These are phyloP conservation scores for Coniochaeta hoffmannii DNA, from an alignment of 2,329 filamentous ascomycete genomes.

Conservation along the genomic window DNA sequence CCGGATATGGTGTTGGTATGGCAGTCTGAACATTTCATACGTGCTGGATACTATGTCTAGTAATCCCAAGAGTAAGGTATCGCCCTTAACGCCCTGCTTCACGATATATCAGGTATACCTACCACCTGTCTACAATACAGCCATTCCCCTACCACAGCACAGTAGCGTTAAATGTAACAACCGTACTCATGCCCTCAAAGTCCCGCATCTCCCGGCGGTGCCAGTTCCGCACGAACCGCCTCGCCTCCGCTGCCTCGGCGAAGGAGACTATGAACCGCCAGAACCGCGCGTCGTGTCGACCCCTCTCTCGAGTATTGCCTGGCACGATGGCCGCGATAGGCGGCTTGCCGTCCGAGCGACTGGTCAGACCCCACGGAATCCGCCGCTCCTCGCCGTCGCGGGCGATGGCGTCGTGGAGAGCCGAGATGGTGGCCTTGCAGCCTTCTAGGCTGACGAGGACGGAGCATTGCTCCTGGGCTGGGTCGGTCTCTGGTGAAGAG, in stretches of 20 bases:
- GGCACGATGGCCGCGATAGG: slow-evolving; percentile 1
- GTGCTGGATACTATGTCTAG: too few relatives aligned
- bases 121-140: background rate
- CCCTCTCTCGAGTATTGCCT: slow-evolving; percentile 17
- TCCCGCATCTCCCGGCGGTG: slow-evolving; percentile 28
- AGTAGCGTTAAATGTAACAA: slow-evolving; percentile 18
- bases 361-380: slow-evolving; percentile 25
- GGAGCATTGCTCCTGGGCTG: slow-evolving; percentile 11
- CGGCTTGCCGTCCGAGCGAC: slow-evolving; percentile 10
- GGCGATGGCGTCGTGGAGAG: slow-evolving; percentile 29
- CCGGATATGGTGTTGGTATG: background rate
- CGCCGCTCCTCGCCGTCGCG: slow-evolving; percentile 34
- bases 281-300: slow-evolving; percentile 23
- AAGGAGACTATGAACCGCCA: slow-evolving; percentile 49
- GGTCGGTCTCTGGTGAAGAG: background rate
- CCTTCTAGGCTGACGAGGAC: slow-evolving; percentile 29
- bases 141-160: slow-evolving; percentile 19
- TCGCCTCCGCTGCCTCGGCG: slow-evolving; percentile 43
- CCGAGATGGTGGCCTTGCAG: slow-evolving; percentile 17
- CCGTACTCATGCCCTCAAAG: slow-evolving; percentile 14
- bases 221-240: slow-evolving; percentile 38
- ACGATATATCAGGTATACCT: too few relatives aligned
- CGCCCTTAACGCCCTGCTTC: too few relatives aligned
- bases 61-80: too few relatives aligned
- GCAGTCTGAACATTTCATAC: background rate